Evolutionary conservation across 305 asterid genomes (phyloP).

Genomic region (Nicotiana rustica): DNA sequence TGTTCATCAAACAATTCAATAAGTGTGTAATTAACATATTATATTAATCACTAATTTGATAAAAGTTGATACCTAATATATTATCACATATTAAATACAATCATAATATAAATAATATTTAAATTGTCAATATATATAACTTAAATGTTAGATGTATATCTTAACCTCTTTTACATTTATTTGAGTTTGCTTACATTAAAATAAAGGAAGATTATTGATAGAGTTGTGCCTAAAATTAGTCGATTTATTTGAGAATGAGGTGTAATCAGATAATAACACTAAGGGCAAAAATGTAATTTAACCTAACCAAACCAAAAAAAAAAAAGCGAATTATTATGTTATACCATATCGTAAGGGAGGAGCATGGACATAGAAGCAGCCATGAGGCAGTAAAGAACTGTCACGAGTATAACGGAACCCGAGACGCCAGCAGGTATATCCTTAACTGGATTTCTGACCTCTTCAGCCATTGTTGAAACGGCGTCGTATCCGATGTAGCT

Average conservation of each 20-base stretch:
- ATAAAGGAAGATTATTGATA: too few species aligned
- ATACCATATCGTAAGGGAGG: constrained; percentile 88
- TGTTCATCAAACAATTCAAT: constrained; percentile 34
- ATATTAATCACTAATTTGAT: too few species aligned
- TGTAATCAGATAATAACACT: neutral
- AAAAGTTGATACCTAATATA: too few species aligned
- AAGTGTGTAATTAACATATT: neutral
- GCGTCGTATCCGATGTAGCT: constrained; percentile 97
- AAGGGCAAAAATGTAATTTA: neutral
- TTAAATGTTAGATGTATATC: too few species aligned
- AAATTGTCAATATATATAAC: too few species aligned
- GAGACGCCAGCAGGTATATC: constrained; percentile 87
- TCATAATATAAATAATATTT: too few species aligned
- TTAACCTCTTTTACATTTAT: too few species aligned
- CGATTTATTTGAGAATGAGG: too few species aligned
- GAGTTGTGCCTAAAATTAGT: too few species aligned
- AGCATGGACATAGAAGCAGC: constrained; percentile 86
- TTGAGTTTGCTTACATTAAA: too few species aligned
- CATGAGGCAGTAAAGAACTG: constrained; percentile 86
- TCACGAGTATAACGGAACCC: constrained; percentile 88
- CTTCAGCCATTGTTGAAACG: constrained; percentile 96
- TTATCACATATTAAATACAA: too few species aligned
- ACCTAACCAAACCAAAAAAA: neutral
- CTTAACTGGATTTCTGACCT: constrained; percentile 79
- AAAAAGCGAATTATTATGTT: neutral